These are phyloP conservation scores for Aspergillus biplanus DNA, from an alignment of 495 filamentous ascomycete genomes.

Conservation along the genomic window DNA sequence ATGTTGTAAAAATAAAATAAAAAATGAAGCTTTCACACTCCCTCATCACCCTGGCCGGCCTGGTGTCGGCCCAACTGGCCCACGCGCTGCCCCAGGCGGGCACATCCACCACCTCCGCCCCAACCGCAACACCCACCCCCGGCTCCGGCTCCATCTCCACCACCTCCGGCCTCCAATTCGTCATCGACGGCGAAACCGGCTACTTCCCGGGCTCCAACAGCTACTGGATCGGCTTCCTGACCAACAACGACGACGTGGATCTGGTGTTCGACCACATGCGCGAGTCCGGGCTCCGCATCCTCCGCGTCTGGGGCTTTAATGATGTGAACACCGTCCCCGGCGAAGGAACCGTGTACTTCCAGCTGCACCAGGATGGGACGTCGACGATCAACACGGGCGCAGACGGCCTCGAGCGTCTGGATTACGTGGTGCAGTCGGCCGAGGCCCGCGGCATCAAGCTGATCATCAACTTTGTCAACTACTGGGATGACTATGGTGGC, in stretches of 20 bases:
- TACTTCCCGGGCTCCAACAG: constrained; percentile 73
- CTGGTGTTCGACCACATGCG: constrained; percentile 52
- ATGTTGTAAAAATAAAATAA: background rate
- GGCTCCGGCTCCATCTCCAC: constrained; percentile 41
- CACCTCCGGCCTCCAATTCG: constrained; percentile 58
- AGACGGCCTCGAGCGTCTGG: constrained; percentile 68
- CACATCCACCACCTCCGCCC: constrained; percentile 7
- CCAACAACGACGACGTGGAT: constrained; percentile 65
- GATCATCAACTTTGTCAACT: constrained; percentile 60
- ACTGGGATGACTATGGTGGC: constrained; percentile 66
- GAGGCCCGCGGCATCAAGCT: constrained; percentile 61
- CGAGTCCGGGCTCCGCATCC: constrained; percentile 64
- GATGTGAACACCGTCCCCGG: constrained; percentile 55
- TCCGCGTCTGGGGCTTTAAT: constrained; percentile 77
- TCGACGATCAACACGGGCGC: constrained; percentile 68
- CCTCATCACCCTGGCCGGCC: constrained; percentile 65
- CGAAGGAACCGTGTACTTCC: constrained; percentile 60
- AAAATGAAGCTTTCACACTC: constrained; percentile 17
- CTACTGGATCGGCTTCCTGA: constrained; percentile 76
- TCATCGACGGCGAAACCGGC: constrained; percentile 62
- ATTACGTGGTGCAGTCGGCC: constrained; percentile 66
- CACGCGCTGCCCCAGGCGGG: constrained; percentile 18
- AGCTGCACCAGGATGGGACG: constrained; percentile 54
- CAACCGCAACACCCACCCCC: constrained; percentile 1
- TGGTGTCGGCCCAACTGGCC: constrained; percentile 21